Evolutionary conservation across 1,284 basidiomycete species (phyloP).

Genomic region (Apiotrichum brassicae): DNA sequence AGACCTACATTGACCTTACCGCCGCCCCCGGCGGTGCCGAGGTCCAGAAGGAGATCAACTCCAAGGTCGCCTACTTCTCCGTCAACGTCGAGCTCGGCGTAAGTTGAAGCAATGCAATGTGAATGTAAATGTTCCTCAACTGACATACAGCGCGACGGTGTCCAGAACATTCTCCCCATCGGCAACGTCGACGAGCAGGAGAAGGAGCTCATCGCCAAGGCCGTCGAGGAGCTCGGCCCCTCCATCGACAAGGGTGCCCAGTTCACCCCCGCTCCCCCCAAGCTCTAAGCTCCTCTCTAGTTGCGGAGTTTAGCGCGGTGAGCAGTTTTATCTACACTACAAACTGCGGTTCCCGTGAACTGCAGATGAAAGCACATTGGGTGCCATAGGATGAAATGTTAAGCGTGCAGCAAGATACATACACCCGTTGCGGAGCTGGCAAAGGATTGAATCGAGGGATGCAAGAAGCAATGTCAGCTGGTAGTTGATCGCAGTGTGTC

Average conservation of each 20-base stretch:
- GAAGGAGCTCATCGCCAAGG: conserved; percentile 49
- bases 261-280: conserved; percentile 42
- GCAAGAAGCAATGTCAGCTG: too few relatives aligned
- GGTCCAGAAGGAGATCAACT: conserved; percentile 47
- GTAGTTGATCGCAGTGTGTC: too few relatives aligned
- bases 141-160: conserved; percentile 45
- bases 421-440: too few relatives aligned
- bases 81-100: conserved; percentile 85
- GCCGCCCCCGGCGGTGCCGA: conserved; percentile 47
- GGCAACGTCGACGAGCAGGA: conserved; percentile 51
- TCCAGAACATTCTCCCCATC: conserved; percentile 53
- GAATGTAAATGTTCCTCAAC: background rate
- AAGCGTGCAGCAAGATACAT: background rate
- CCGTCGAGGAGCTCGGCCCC: conserved; percentile 51
- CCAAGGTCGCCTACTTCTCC: conserved; percentile 74
- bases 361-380: conserved; percentile 1
- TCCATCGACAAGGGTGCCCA: conserved; percentile 51
- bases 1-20: conserved; percentile 77
- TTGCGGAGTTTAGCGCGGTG: background rate
- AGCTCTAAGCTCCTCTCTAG: conserved; percentile 43
- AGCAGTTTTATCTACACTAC: background rate
- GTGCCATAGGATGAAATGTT: background rate
- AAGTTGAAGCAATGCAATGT: conserved; percentile 26
- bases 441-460: too few relatives aligned
- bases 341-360: background rate